phyloP scores from a whole-genome alignment of 768 basidiomycete species.

The Amanita fuliginea region DNA sequence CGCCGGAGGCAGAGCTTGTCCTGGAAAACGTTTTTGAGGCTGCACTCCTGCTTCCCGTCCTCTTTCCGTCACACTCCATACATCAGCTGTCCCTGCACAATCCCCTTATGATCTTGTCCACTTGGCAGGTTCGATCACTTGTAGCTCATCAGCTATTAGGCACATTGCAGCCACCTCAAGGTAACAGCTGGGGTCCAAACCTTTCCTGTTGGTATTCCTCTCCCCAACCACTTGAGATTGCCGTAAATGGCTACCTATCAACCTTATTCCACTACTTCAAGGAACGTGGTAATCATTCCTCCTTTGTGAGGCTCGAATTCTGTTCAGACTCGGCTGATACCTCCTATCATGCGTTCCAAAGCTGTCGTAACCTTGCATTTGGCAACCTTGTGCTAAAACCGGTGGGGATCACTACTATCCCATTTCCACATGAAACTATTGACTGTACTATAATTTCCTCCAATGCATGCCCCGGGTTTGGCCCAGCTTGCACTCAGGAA shows the following conservation, averaged over 20 bases:
- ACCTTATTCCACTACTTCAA: slow-evolving; percentile 19
- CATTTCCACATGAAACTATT: slow-evolving; percentile 16
- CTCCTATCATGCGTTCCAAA: slow-evolving; percentile 10
- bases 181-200: slow-evolving; percentile 21
- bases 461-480: slow-evolving; percentile 21
- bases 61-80: slow-evolving; percentile 16
- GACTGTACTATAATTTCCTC: slow-evolving; percentile 19
- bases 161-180: slow-evolving; percentile 16
- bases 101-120: slow-evolving; percentile 10
- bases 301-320: slow-evolving; percentile 2
- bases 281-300: slow-evolving; percentile 2
- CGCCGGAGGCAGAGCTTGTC: slow-evolving; percentile 6
- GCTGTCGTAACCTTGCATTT: slow-evolving; percentile 10
- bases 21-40: slow-evolving; percentile 15
- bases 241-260: slow-evolving; percentile 18
- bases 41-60: slow-evolving; percentile 16
- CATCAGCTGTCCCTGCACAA: slow-evolving; percentile 12
- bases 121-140: slow-evolving; percentile 15
- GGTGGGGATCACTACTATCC: slow-evolving; percentile 6
- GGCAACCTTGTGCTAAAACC: slow-evolving; percentile 11
- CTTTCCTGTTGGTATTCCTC: slow-evolving; percentile 21
- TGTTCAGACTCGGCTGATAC: neutral
- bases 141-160: slow-evolving; percentile 21
- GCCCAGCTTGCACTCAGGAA: slow-evolving; percentile 22
- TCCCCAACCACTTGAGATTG: slow-evolving; percentile 16